Evolutionary conservation across 345 rosid species (phyloP).

Genomic region (Erodium maritimum): DNA sequence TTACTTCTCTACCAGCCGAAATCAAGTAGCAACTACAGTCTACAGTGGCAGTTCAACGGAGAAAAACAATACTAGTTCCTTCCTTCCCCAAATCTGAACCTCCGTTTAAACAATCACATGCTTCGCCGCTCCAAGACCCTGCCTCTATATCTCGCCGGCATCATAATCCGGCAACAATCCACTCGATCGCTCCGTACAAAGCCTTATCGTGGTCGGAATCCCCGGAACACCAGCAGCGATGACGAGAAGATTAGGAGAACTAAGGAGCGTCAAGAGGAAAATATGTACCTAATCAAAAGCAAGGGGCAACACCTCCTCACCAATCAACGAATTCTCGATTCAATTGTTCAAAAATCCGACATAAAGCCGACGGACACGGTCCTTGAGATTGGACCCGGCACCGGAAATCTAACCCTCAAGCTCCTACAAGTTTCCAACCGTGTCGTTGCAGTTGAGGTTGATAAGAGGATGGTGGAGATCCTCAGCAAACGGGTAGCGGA

Average conservation of each 20-base stretch:
- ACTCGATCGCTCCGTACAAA: conserved; percentile 17
- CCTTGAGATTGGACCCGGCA: conserved; percentile 83
- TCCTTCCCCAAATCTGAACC: too few species aligned
- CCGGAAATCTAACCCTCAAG: conserved; percentile 82
- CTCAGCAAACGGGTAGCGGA: conserved; percentile 45
- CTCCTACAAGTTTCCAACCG: conserved; percentile 45
- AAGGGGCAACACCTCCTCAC: conserved; percentile 92
- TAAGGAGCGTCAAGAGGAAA: conserved; percentile 17
- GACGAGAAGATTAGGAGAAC: background rate
- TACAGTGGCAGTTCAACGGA: too few species aligned
- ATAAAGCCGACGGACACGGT: conserved; percentile 49
- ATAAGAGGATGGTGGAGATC: conserved; percentile 63
- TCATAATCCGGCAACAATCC: conserved; percentile 13
- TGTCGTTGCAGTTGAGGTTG: conserved; percentile 69
- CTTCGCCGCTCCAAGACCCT: conserved; percentile 9
- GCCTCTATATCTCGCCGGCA: conserved; percentile 7
- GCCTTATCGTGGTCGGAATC: conserved; percentile 6
- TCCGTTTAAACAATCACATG: conserved; percentile 4
- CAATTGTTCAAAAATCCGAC: conserved; percentile 48
- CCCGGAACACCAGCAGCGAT: conserved; percentile 1
- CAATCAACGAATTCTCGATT: conserved; percentile 59
- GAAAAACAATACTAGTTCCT: too few species aligned
- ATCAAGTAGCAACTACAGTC: too few species aligned
- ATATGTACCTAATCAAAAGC: conserved; percentile 49
- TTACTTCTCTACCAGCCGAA: too few species aligned